Evolutionary conservation across 495 filamentous ascomycete species (phyloP).

Genomic region (Podospora sp.): DNA sequence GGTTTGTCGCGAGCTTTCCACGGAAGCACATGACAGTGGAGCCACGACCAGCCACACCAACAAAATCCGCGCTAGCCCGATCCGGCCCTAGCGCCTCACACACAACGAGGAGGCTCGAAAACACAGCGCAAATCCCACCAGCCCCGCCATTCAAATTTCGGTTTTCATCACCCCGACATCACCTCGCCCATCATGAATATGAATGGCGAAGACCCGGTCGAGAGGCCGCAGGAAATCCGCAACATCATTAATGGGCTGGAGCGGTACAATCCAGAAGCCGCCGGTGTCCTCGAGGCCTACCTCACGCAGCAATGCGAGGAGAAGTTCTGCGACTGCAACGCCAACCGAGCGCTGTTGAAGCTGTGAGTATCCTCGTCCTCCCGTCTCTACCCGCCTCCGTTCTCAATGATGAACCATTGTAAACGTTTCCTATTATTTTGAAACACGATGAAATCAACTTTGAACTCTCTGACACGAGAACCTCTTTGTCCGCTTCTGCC

Average conservation of each 20-base stretch:
- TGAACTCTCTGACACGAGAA: conserved; percentile 63
- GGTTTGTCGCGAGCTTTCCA: conserved; percentile 25
- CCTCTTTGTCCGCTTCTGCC: conserved; percentile 26
- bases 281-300: conserved; percentile 91
- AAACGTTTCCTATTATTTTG: conserved; percentile 99
- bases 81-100: conserved; percentile 27
- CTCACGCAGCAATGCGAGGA: conserved; percentile 93
- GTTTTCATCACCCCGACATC: conserved; percentile 28
- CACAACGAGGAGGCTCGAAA: conserved; percentile 25
- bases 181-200: conserved; percentile 46
- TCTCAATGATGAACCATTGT: conserved; percentile 67
- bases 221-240: conserved; percentile 87
- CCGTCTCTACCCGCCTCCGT: conserved; percentile 13
- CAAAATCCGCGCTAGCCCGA: conserved; percentile 26
- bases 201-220: conserved; percentile 56
- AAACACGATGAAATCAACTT: conserved; percentile 60
- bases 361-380: conserved; percentile 67
- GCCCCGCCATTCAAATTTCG: conserved; percentile 36
- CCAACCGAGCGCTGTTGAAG: conserved; percentile 93
- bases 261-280: conserved; percentile 98
- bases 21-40: conserved; percentile 36
- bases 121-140: conserved; percentile 25
- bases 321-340: conserved; percentile 90
- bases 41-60: conserved; percentile 10
- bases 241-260: conserved; percentile 92